Conservation (phyloP, 1,139 yeast species). For the Kluyveromyces sp. region DNA sequence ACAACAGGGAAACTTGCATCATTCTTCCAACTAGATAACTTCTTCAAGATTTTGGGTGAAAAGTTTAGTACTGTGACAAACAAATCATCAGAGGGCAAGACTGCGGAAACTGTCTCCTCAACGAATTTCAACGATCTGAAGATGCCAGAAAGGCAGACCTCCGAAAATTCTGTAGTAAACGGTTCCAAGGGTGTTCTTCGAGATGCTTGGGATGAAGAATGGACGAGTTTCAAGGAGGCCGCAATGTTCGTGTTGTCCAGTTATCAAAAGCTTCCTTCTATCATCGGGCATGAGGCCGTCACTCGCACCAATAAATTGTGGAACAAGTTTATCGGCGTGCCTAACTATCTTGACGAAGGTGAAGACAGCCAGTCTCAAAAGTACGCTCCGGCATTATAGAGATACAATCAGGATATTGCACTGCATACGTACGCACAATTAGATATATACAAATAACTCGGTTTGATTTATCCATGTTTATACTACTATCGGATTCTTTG, state of each 20-base stretch:
- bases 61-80: slow-evolving; percentile 7
- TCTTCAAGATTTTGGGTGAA: slow-evolving; percentile 23
- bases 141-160: slow-evolving; percentile 19
- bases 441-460: too few relatives aligned
- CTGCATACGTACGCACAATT: neutral
- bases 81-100: slow-evolving; percentile 14
- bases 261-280: slow-evolving; percentile 63
- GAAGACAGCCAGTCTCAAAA: slow-evolving; percentile 18
- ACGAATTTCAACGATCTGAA: slow-evolving; percentile 22
- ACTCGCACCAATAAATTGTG: slow-evolving; percentile 52
- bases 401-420: neutral
- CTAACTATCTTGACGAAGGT: slow-evolving; percentile 21
- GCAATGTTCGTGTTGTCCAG: slow-evolving; percentile 58
- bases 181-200: slow-evolving; percentile 17
- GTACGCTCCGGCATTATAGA: slow-evolving; percentile 1
- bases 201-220: slow-evolving; percentile 46
- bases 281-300: slow-evolving; percentile 46
- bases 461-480: too few relatives aligned
- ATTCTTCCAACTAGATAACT: slow-evolving; percentile 28
- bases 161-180: slow-evolving; percentile 8
- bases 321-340: slow-evolving; percentile 64
- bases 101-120: slow-evolving; percentile 8
- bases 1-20: slow-evolving; percentile 17
- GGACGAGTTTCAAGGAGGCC: slow-evolving; percentile 54
- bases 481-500: too few relatives aligned